Conservation (phyloP, 768 basidiomycete genomes). For the Scleroderma citrinum region DNA sequence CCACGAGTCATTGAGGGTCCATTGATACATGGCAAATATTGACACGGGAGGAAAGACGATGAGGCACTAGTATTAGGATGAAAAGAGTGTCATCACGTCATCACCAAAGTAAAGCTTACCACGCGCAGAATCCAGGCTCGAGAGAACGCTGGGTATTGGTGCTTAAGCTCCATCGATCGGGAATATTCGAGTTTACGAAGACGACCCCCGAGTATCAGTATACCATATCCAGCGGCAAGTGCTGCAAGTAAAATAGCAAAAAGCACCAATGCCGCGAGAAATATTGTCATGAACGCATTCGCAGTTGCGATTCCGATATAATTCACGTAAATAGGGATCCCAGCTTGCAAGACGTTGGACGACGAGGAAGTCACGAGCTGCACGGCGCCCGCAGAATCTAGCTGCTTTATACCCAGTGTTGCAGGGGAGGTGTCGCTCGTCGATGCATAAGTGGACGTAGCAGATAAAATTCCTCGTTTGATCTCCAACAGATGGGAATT, state of each 20-base stretch:
- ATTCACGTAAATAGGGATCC: constrained; percentile 79
- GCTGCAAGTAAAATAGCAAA: constrained; percentile 51
- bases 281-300: constrained; percentile 89
- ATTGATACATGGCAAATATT: constrained; percentile 83
- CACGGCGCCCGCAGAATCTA: constrained; percentile 34
- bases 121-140: constrained; percentile 60
- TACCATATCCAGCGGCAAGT: constrained; percentile 46
- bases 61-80: constrained; percentile 40
- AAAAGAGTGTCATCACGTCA: not conserved
- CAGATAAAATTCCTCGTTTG: constrained; percentile 5
- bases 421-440: constrained; percentile 1
- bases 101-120: constrained; percentile 37
- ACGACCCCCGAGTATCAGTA: constrained; percentile 27
- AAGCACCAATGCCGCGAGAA: constrained; percentile 65
- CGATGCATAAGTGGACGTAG: constrained; percentile 8
- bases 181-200: constrained; percentile 17
- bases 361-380: constrained; percentile 60
- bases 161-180: constrained; percentile 15
- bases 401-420: constrained; percentile 18
- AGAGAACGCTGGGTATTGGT: constrained; percentile 41
- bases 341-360: constrained; percentile 66
- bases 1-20: constrained; percentile 88
- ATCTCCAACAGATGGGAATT: not conserved
- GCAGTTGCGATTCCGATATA: constrained; percentile 72
- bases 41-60: constrained; percentile 61